Evolutionary conservation across 164 flowering plant genomes (phyloP), one percentile per base, ranked within the genome.

Genomic region (Dillenia suffruticosa): DNA sequence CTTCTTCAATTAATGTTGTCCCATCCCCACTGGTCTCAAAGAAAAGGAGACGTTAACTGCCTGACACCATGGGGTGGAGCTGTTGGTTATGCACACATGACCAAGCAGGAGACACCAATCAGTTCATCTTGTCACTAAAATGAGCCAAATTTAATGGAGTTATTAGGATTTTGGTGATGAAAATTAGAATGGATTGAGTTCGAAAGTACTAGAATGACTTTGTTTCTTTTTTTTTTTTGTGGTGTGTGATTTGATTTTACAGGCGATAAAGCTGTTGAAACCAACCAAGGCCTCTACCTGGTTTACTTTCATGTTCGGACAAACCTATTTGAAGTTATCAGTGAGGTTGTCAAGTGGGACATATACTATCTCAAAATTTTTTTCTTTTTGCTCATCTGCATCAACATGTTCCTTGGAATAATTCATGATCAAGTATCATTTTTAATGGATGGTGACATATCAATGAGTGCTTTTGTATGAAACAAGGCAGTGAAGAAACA

Each of bases 281-380:
- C 95, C 46, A 73, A 77, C 66, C 90, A 87, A 69, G 95, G 96
- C 57, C 77, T 77, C 67, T 46, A 77, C 75, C 75, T 86, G 65
- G 90, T 90, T 43, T 94, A 89, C 75, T 80, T 87, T 82, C 92
- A 89, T 63, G 89, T 95, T 65, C 96, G 98, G 40, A 78, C 89
- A 8, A 86, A 94, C 71, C 97, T 96, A 10, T 94, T 89, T 68
- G 90, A 90, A 75, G 96, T 94, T 57, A 80, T 90, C 81, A 84
- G 51, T 59, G 81, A 90, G 68, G 92, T 97, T 62, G 93, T 94
- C 26, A 90, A 90, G 98, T 90, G 63, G 74, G 86, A 67, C 3
- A n/a, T 47, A 12, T 14, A 56, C 47, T 8, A 10, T 47, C 40
- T 32, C 40, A 32, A 32, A 4, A 4, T 32, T 32, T 32, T 32